Conservation (phyloP, 106 monocot species). For the Ottelia alismoides region DNA sequence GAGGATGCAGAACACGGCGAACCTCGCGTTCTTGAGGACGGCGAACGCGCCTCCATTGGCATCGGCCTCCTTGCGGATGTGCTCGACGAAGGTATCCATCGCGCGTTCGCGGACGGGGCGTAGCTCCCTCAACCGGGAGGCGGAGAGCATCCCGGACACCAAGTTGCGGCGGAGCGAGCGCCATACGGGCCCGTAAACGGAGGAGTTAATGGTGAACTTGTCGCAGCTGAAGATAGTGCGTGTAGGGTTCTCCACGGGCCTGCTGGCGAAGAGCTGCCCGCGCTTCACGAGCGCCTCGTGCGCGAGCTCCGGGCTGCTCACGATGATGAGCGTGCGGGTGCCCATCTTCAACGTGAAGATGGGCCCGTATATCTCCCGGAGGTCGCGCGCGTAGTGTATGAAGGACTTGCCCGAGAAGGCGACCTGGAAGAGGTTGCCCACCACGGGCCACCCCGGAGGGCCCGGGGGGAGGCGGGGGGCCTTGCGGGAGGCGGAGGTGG, state of each 20-base stretch:
- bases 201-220: constrained; percentile 94
- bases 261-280: constrained; percentile 48
- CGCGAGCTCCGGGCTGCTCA: constrained; percentile 56
- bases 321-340: constrained; percentile 48
- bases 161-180: constrained; percentile 84
- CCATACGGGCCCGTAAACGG: constrained; percentile 80
- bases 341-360: constrained; percentile 80
- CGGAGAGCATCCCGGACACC: constrained; percentile 86
- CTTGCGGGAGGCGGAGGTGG: constrained; percentile 3
- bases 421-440: constrained; percentile 87
- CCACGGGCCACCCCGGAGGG: constrained; percentile 69
- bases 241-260: constrained; percentile 65
- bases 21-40: constrained; percentile 84
- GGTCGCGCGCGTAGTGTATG: constrained; percentile 70
- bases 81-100: constrained; percentile 68
- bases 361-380: constrained; percentile 45
- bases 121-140: constrained; percentile 55
- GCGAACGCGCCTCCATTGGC: constrained; percentile 38
- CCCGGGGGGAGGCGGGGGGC: constrained; percentile 53
- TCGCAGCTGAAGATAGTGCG: constrained; percentile 66
- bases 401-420: constrained; percentile 51
- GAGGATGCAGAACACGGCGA: constrained; percentile 85
- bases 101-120: constrained; percentile 20
- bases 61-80: constrained; percentile 47
- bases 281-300: constrained; percentile 77